Conservation (phyloP, 2,329 filamentous ascomycete species). For the Exophiala lecanii-corni region DNA sequence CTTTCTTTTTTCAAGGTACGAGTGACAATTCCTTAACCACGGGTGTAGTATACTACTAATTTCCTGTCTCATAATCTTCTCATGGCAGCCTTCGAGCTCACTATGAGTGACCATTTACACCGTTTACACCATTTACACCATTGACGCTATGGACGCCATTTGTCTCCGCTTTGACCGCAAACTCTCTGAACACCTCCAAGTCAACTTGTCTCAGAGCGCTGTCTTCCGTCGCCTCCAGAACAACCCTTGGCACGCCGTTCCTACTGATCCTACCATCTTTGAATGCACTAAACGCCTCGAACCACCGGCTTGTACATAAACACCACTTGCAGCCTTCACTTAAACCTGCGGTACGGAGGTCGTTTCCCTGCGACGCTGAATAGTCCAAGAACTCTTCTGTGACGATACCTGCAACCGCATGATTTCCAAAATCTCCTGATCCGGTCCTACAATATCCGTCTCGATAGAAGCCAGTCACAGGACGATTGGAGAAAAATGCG, state of each 20-base stretch:
- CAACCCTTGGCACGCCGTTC: conserved; percentile 28
- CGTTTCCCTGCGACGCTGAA: conserved; percentile 55
- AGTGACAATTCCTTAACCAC: conserved; percentile 1
- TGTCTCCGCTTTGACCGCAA: conserved; percentile 29
- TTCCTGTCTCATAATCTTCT: not conserved
- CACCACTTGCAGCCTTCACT: conserved; percentile 61
- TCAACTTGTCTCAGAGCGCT: conserved; percentile 34
- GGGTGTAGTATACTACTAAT: conserved; percentile 22
- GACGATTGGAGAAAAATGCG: conserved; percentile 52
- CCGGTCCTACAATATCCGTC: conserved; percentile 60
- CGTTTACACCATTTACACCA: conserved; percentile 17
- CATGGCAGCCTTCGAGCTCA: too few relatives aligned
- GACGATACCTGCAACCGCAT: conserved; percentile 54
- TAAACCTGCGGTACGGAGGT: conserved; percentile 54
- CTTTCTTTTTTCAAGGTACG: conserved; percentile 36
- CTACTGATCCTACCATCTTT: conserved; percentile 36
- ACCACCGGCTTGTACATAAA: conserved; percentile 57
- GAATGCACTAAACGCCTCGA: conserved; percentile 55
- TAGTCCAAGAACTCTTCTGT: conserved; percentile 61
- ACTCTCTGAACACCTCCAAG: conserved; percentile 34
- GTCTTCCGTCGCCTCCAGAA: conserved; percentile 36
- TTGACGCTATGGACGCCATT: conserved; percentile 19
- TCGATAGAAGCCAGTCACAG: conserved; percentile 58
- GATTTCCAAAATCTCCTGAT: conserved; percentile 53
- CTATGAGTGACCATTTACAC: conserved; percentile 11